phyloP scores from a whole-genome alignment of 805 yeast genomes.

The Saturnispora ahearnii region DNA sequence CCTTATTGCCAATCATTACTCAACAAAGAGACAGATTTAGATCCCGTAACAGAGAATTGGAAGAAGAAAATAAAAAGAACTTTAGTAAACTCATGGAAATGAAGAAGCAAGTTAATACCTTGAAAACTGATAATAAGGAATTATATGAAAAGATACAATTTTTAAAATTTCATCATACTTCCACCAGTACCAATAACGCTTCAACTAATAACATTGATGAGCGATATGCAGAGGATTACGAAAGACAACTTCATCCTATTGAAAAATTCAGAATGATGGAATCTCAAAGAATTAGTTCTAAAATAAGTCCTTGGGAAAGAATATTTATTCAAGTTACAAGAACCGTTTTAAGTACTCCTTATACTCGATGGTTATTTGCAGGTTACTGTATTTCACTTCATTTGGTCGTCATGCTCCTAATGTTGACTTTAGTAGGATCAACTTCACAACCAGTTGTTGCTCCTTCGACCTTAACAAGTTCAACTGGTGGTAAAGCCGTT shows the following conservation, averaged over 20 bases:
- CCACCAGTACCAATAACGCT: conserved; percentile 9
- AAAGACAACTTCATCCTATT: conserved; percentile 72
- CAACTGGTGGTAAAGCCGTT: conserved; percentile 23
- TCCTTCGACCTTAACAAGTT: conserved; percentile 14
- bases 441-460: conserved; percentile 9
- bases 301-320: conserved; percentile 70
- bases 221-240: conserved; percentile 56
- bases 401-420: conserved; percentile 56
- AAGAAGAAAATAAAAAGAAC: conserved; percentile 64
- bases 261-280: conserved; percentile 74
- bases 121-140: conserved; percentile 68
- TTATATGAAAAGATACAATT: conserved; percentile 72
- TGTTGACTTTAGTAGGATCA: conserved; percentile 40
- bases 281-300: conserved; percentile 62
- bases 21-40: conserved; percentile 94
- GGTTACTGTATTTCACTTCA: conserved; percentile 71
- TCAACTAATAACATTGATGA: conserved; percentile 33
- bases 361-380: conserved; percentile 64
- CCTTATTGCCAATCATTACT: conserved; percentile 76
- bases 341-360: conserved; percentile 63
- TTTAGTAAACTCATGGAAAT: conserved; percentile 46
- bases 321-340: conserved; percentile 65
- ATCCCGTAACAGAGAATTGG: conserved; percentile 72
- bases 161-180: conserved; percentile 42
- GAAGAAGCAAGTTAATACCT: conserved; percentile 50